These are phyloP conservation scores for Backusella macrospora DNA, from an alignment of 192 early-diverging fungal genomes.

Conservation along the genomic window DNA sequence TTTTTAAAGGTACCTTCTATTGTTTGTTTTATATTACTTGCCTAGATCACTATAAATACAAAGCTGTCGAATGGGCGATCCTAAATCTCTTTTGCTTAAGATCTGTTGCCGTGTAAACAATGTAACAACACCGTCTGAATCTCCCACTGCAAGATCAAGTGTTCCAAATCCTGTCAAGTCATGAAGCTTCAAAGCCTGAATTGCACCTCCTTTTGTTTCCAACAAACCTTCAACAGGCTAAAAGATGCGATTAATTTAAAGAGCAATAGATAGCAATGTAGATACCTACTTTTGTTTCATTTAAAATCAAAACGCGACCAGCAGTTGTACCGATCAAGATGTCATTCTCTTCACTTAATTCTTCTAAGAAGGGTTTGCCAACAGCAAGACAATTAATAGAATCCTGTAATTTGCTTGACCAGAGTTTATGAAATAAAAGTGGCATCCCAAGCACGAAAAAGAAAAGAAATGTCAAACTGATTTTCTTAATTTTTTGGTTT, in stretches of 20 bases:
- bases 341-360: slow-evolving; percentile 41
- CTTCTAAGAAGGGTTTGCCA: slow-evolving; percentile 41
- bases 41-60: slow-evolving; percentile 35
- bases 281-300: slow-evolving; percentile 37
- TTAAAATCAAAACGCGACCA: slow-evolving; percentile 38
- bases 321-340: slow-evolving; percentile 35
- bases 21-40: neutral
- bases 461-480: neutral
- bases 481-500: too few relatives aligned
- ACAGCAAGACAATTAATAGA: slow-evolving; percentile 37
- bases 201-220: slow-evolving; percentile 44
- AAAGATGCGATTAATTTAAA: neutral
- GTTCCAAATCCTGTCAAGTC: slow-evolving; percentile 38
- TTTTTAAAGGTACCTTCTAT: neutral
- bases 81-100: slow-evolving; percentile 29
- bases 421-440: slow-evolving; percentile 22
- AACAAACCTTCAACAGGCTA: slow-evolving; percentile 38
- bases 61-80: slow-evolving; percentile 28
- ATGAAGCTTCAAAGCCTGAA: slow-evolving; percentile 37
- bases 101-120: slow-evolving; percentile 40
- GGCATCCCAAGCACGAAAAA: neutral
- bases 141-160: slow-evolving; percentile 39
- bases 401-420: slow-evolving; percentile 33
- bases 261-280: neutral
- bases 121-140: slow-evolving; percentile 39